Percentiles rank a stretch among this genome's conserved stretches.
Evolutionary conservation across 192 early-diverging fungal genomes (phyloP).

Genomic region (Phlyctochytrium planicorne): DNA sequence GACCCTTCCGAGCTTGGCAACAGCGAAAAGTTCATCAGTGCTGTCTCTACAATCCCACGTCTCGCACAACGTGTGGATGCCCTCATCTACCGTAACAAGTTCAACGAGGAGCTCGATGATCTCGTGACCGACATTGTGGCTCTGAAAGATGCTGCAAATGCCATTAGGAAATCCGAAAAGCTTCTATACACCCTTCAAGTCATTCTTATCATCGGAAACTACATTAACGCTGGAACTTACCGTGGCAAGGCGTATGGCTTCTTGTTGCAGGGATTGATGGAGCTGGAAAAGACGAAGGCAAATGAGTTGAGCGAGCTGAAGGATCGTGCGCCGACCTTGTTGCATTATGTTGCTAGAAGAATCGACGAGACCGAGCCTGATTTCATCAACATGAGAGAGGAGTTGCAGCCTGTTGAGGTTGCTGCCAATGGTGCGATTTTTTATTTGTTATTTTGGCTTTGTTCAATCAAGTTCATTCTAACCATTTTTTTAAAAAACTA

Average conservation of each 20-base stretch:
- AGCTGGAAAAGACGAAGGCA: constrained; percentile 46
- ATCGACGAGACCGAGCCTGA: constrained; percentile 39
- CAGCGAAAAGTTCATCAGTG: constrained; percentile 43
- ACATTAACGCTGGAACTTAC: constrained; percentile 47
- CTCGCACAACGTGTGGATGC: constrained; percentile 32
- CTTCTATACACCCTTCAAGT: constrained; percentile 35
- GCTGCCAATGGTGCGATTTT: constrained; percentile 27
- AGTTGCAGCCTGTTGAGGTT: constrained; percentile 46
- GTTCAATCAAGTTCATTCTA: constrained; percentile 28
- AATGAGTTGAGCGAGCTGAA: constrained; percentile 6
- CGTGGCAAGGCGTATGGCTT: constrained; percentile 54
- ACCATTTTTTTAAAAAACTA: constrained; percentile 35
- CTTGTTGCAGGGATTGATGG: constrained; percentile 36
- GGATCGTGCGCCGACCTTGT: constrained; percentile 39
- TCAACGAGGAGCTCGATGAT: constrained; percentile 49
- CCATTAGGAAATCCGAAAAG: constrained; percentile 27
- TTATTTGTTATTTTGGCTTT: constrained; percentile 16
- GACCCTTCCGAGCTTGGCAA: constrained; percentile 37
- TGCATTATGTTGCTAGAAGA: constrained; percentile 48
- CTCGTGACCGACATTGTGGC: constrained; percentile 36
- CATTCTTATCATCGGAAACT: constrained; percentile 52
- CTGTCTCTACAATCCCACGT: constrained; percentile 41
- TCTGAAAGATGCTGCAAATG: constrained; percentile 33
- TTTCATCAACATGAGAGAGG: constrained; percentile 33
- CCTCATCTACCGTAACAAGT: constrained; percentile 42